Conservation (phyloP, 2,329 filamentous ascomycete species). For the Aspergillus tubingensis region DNA sequence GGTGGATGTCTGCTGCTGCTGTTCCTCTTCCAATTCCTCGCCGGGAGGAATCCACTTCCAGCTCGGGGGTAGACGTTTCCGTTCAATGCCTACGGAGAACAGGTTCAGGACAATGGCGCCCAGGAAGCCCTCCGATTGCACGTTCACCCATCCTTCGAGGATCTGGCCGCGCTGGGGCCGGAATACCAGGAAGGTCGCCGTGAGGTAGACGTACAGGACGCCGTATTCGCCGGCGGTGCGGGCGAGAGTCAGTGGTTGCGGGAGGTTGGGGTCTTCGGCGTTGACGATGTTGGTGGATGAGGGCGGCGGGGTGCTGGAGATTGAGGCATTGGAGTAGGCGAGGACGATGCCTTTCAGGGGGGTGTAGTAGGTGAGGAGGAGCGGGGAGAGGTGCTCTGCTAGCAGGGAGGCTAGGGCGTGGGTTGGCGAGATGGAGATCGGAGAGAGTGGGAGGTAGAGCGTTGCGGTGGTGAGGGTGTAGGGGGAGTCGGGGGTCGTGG, state of each 20-base stretch:
- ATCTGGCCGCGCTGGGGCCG: constrained; percentile 70
- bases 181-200: constrained; percentile 82
- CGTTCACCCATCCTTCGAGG: constrained; percentile 78
- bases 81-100: constrained; percentile 87
- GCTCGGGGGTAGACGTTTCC: constrained; percentile 68
- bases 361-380: constrained; percentile 65
- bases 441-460: constrained; percentile 65
- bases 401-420: constrained; percentile 59
- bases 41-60: constrained; percentile 77
- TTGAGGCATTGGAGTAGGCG: constrained; percentile 52
- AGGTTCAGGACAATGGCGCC: constrained; percentile 87
- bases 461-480: constrained; percentile 80
- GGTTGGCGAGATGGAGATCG: constrained; percentile 54
- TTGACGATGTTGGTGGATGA: constrained; percentile 36
- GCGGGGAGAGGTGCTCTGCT: constrained; percentile 62
- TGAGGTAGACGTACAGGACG: constrained; percentile 84
- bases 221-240: constrained; percentile 73
- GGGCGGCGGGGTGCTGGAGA: constrained; percentile 43
- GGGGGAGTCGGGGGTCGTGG: constrained; percentile 56
- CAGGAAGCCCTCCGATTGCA: constrained; percentile 86
- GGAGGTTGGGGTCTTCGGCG: constrained; percentile 29
- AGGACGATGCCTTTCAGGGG: constrained; percentile 61
- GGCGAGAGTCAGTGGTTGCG: constrained; percentile 45
- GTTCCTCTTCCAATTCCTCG: constrained; percentile 32
- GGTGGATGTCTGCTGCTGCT: neutral